Base-by-base conservation (phyloP, 202 grass and related monocot genomes). In the Elaeis oleifera region DNA sequence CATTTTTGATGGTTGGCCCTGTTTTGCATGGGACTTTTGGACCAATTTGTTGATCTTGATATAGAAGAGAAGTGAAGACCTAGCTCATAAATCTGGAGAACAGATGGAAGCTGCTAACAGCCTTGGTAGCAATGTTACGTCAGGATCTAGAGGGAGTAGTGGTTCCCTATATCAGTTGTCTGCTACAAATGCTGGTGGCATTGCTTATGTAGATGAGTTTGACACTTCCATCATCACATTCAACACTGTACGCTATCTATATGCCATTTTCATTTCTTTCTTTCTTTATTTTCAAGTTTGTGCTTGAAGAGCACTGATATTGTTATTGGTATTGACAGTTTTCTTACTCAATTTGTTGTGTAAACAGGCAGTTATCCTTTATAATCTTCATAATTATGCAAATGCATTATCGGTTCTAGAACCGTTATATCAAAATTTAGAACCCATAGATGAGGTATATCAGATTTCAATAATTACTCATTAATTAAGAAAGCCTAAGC, bases 371-470 rank as follows among this genome's bases (percentile, higher is more conserved):
- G 79, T 92, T 52, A 69, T 99, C 69, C 85, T 92, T 58, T 84
- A 89, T 70, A 88, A 99, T 72, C 68, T 92, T 56, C 94, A 86
- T 70, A 80, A 92, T 68, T 99, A 89, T 71, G 79, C 59, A 71
- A 71, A 87, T 51, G 79, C 94, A 50, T 61, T 84, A 26, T 85
- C 88, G 55, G 69, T 86, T 84, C 77, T 92, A 65, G 78, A 92
- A 68, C 77, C 79, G 58, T 71, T 89, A 53, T 92, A 82, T 53
- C 76, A 64, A 69, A 92, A 83, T 49, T 86, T 97, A 29, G 85
- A 97, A 77, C 81, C 76, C 32, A 86, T 97, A 75, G 88, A 97
- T 80, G 94, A 97, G 94, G 94, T 97, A 75, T 68, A 31, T 36
- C 16, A 57, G 28, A 61, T 16, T 31, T 54, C 25, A 39, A 68